These are phyloP conservation scores for Leccinum fibrillosum DNA, from an alignment of 768 basidiomycete species.

Conservation along the genomic window DNA sequence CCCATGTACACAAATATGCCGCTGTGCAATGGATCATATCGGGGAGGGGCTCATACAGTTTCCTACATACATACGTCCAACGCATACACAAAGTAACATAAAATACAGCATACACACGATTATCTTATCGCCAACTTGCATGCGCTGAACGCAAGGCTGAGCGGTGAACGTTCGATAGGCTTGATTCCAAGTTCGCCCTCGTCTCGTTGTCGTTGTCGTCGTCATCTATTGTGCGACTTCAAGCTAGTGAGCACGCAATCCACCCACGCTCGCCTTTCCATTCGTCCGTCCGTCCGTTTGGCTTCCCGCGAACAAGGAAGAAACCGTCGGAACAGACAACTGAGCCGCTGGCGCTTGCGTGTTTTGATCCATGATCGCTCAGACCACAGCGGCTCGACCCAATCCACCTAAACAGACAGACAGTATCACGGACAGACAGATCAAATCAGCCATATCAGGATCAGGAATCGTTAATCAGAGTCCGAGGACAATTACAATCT, in stretches of 20 bases:
- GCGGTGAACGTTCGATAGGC: too few species aligned
- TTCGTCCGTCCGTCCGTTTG: background rate
- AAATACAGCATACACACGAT: too few species aligned
- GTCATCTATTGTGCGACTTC: background rate
- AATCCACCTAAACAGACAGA: background rate
- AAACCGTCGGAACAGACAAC: background rate
- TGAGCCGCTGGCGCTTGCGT: background rate
- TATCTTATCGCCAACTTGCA: too few species aligned
- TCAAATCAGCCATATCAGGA: background rate
- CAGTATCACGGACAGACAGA: background rate
- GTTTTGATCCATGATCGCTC: background rate
- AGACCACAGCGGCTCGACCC: background rate
- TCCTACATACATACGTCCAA: too few species aligned
- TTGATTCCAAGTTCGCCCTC: too few species aligned
- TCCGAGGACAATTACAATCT: background rate
- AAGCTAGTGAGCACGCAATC: background rate
- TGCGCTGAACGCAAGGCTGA: too few species aligned
- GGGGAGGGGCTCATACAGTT: background rate
- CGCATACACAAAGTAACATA: too few species aligned
- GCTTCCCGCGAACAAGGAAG: background rate
- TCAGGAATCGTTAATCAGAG: background rate
- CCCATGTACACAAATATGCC: background rate
- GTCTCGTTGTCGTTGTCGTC: background rate
- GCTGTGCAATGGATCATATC: background rate
- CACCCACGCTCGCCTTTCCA: background rate